Conservation (phyloP, 345 rosid species). For the Aquilaria malaccensis region DNA sequence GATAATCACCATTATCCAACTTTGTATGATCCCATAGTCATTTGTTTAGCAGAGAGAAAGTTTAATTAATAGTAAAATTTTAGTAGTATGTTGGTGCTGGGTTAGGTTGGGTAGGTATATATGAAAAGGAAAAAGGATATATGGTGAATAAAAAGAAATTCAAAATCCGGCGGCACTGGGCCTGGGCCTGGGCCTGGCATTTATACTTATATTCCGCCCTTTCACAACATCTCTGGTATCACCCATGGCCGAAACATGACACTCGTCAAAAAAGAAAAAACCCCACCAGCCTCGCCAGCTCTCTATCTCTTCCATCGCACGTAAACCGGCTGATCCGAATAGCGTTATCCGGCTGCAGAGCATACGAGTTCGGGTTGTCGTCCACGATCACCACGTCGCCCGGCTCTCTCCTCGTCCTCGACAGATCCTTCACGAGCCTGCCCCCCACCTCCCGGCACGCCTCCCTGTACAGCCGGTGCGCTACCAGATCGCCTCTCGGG, state of each 20-base stretch:
- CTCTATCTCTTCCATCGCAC: slow-evolving; percentile 44
- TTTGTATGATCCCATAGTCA: too few species aligned
- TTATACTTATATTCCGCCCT: slow-evolving; percentile 25
- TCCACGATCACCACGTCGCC: slow-evolving; percentile 62
- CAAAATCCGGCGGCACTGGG: too few species aligned
- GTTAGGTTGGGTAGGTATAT: too few species aligned
- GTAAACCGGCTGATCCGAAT: slow-evolving; percentile 54
- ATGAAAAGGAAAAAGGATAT: too few species aligned
- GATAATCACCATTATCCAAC: too few species aligned
- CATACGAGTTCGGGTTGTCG: slow-evolving; percentile 70
- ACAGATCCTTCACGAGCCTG: slow-evolving; percentile 65
- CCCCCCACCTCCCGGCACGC: slow-evolving; percentile 60
- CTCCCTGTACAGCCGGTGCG: slow-evolving; percentile 61
- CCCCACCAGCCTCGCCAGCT: slow-evolving; percentile 40
- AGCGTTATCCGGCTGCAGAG: slow-evolving; percentile 68
- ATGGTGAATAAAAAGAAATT: too few species aligned
- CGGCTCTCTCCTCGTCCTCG: slow-evolving; percentile 50
- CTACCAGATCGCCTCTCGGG: slow-evolving; percentile 32
- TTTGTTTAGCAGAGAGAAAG: too few species aligned
- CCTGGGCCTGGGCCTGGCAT: too few species aligned
- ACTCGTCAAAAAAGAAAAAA: slow-evolving; percentile 31
- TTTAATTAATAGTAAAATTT: too few species aligned
- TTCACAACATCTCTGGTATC: slow-evolving; percentile 22
- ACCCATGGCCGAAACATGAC: slow-evolving; percentile 52
- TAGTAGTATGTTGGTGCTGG: too few species aligned